Evolutionary conservation across 176 grass and related monocot species (phyloP), one percentile per base, ranked within the genome.

Genomic region (Poa annua): DNA sequence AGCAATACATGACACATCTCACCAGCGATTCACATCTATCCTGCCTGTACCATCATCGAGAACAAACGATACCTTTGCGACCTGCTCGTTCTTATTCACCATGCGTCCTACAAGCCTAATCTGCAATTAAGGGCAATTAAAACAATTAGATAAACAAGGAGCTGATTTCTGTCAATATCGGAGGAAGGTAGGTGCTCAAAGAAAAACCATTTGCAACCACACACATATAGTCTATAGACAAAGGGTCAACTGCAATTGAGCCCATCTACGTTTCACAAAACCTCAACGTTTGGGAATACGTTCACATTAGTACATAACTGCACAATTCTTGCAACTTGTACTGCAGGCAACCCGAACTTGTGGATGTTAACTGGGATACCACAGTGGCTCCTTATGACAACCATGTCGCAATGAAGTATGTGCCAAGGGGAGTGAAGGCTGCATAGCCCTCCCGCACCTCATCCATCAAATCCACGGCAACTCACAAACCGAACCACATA

Each of bases 41-140:
- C 78, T 90, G 69, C 92, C 89, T 16, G 96, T 95, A 64, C 96
- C 91, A 87, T 98, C 96, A 84, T 98, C 92, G 48, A 98, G 88
- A 59, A 52, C 66, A 75, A 98, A 98, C 0, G 14, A 38, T 47
- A 93, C 89, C 92, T 98, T 93, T 12, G 96, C 95, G 15, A 93
- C 74, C 59, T 83, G 88, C 50, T 98, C 87, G 21, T 80, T 57
- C 86, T 88, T 98, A 86, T 85, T 87, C 74, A 92, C 22, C 44
- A 95, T 90, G 76, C 89, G 82, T 33, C 96, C 96, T 83, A 95
- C 82, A 52, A 98, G 88, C 91, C 87, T 89, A 48, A 95, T 83
- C 96, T 98, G 89, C 33, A 77, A 86, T 53, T n/a, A 66, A 79
- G 32, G 41, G 75, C 21, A 83, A 83, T 29, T 20, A 73, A 19